Conservation (phyloP, 768 basidiomycete genomes). For the Hypsizygus marmoreus region DNA sequence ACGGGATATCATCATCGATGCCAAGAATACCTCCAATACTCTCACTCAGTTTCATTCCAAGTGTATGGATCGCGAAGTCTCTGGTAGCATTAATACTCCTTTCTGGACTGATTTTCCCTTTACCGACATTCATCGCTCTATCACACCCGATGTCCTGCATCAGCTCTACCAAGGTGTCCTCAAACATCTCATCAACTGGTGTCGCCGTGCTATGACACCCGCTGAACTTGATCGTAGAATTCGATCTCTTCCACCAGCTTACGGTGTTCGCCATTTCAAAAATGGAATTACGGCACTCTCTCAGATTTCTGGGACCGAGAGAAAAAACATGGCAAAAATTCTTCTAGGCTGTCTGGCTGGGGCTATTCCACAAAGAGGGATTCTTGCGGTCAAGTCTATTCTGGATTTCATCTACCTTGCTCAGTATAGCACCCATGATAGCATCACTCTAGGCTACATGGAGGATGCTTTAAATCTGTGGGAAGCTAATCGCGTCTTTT, state of each 20-base stretch:
- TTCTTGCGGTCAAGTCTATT: conserved; percentile 29
- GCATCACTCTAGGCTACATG: conserved; percentile 25
- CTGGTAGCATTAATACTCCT: conserved; percentile 22
- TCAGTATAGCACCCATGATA: conserved; percentile 28
- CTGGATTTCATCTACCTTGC: conserved; percentile 42
- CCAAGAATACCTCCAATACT: conserved; percentile 22
- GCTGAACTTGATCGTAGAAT: conserved; percentile 38
- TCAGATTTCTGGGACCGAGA: conserved; percentile 35
- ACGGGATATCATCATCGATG: conserved; percentile 14
- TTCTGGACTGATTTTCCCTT: conserved; percentile 30
- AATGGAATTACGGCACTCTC: conserved; percentile 37
- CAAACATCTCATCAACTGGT: conserved; percentile 34
- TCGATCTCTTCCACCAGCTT: conserved; percentile 33
- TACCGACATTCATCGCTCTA: conserved; percentile 24
- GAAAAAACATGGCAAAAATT: conserved; percentile 32
- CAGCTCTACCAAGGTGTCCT: conserved; percentile 36
- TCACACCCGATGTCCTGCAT: conserved; percentile 35
- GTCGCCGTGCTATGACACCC: conserved; percentile 20
- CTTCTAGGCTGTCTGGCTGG: conserved; percentile 32
- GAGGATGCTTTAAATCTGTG: conserved; percentile 29
- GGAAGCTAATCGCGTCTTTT: conserved; percentile 35
- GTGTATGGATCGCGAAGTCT: conserved; percentile 12
- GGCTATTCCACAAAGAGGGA: conserved; percentile 15
- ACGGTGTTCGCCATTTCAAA: conserved; percentile 32
- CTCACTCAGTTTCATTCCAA: conserved; percentile 11